Conservation (phyloP, 352 stramenopile genomes). For the Thraustochytrium striatum region DNA sequence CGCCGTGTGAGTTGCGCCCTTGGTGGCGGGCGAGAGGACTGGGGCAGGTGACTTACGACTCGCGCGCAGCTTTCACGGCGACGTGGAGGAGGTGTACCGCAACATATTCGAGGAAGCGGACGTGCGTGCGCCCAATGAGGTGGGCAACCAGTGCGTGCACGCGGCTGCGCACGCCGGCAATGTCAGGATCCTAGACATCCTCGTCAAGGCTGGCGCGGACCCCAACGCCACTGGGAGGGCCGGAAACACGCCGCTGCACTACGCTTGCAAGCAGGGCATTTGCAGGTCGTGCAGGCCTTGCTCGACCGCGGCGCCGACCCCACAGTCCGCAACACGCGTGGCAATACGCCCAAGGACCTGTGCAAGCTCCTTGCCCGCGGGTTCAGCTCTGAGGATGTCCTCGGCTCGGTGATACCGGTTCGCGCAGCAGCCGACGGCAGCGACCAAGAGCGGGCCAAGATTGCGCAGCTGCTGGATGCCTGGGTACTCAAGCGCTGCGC, state of each 20-base stretch:
- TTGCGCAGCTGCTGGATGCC: not conserved
- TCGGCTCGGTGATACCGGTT: not conserved
- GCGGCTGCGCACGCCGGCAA: slow-evolving; percentile 25
- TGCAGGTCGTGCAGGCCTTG: slow-evolving; percentile 72
- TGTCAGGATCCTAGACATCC: not conserved
- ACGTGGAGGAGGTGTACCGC: slow-evolving; percentile 12
- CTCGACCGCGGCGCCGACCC: slow-evolving; percentile 75
- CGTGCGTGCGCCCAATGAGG: not conserved
- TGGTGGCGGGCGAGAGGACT: too few species aligned
- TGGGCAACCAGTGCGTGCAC: slow-evolving; percentile 18
- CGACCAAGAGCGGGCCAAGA: not conserved
- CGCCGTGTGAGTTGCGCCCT: too few species aligned
- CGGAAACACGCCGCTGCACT: slow-evolving; percentile 76
- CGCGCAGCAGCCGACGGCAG: not conserved
- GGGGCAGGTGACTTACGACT: too few species aligned
- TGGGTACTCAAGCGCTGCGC: not conserved
- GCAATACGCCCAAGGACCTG: slow-evolving; percentile 65
- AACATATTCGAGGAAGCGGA: slow-evolving; percentile 30
- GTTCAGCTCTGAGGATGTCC: not conserved
- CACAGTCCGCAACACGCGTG: slow-evolving; percentile 68
- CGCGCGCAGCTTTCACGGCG: slow-evolving; percentile 18
- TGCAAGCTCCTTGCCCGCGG: not conserved
- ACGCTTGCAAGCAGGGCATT: slow-evolving; percentile 71
- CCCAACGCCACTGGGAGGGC: slow-evolving; percentile 69
- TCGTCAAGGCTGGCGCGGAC: slow-evolving; percentile 59